phyloP scores from a whole-genome alignment of 176 grass and related monocot species.

The Aegilops longissima region DNA sequence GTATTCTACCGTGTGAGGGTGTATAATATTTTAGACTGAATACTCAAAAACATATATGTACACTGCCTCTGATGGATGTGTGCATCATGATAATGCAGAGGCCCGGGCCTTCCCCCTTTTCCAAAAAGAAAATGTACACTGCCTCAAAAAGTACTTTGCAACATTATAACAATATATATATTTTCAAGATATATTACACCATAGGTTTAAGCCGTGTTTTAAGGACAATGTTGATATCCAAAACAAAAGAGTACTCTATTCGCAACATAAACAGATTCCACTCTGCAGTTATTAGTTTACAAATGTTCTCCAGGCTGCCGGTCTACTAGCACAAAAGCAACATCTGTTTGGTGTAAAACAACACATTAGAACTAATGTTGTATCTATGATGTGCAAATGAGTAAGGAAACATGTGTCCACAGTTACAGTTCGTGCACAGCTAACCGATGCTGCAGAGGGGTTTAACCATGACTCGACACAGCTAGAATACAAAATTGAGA shows the following conservation, averaged over 20 bases:
- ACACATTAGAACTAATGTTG: background rate
- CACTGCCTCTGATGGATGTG: background rate
- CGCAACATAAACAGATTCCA: background rate
- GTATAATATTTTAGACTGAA: background rate
- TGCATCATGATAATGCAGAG: too few species aligned
- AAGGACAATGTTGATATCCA: background rate
- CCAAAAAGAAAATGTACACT: background rate
- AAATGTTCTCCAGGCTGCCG: background rate
- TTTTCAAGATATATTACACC: background rate
- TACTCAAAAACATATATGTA: background rate
- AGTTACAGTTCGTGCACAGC: background rate
- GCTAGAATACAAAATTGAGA: constrained; percentile 70
- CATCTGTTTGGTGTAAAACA: background rate
- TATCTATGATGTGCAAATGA: background rate
- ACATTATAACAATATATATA: background rate
- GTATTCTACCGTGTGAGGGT: too few species aligned
- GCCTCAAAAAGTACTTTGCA: background rate
- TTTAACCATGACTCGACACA: constrained; percentile 21
- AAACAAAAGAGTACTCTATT: background rate
- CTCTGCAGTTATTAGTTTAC: background rate
- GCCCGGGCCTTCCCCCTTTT: too few species aligned
- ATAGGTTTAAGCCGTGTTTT: background rate
- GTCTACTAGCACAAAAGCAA: background rate
- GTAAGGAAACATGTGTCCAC: constrained; percentile 16
- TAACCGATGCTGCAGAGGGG: background rate